phyloP scores from a whole-genome alignment of 2,329 filamentous ascomycete species.

The Colletotrichum viniferum region DNA sequence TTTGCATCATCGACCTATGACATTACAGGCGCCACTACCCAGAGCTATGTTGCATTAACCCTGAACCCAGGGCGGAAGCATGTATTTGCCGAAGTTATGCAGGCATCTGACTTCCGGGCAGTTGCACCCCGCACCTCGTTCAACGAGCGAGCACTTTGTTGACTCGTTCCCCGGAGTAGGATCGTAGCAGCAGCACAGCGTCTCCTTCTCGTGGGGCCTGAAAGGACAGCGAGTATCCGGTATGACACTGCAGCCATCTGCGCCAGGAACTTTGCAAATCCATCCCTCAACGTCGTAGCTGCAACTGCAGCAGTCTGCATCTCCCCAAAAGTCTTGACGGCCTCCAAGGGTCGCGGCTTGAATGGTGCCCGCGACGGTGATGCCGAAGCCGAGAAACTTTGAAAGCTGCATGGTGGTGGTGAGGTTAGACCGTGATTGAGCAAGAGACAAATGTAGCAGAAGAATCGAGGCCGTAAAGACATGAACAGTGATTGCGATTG shows the following conservation, averaged over 20 bases:
- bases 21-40: neutral
- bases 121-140: neutral
- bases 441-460: neutral
- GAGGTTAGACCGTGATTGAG: neutral
- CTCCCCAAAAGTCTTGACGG: neutral
- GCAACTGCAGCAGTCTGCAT: neutral
- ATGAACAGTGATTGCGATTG: neutral
- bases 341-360: neutral
- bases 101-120: neutral
- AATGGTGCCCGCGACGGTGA: neutral
- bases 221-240: neutral
- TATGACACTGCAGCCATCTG: neutral
- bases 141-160: neutral
- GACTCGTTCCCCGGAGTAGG: neutral
- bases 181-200: neutral
- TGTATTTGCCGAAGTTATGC: neutral
- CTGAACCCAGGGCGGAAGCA: neutral
- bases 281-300: neutral
- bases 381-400: neutral
- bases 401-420: neutral
- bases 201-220: neutral
- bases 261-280: neutral
- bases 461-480: neutral
- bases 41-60: neutral
- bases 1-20: neutral